These are phyloP conservation scores for Crepidotus variabilis DNA, from an alignment of 768 basidiomycete genomes.

Conservation along the genomic window DNA sequence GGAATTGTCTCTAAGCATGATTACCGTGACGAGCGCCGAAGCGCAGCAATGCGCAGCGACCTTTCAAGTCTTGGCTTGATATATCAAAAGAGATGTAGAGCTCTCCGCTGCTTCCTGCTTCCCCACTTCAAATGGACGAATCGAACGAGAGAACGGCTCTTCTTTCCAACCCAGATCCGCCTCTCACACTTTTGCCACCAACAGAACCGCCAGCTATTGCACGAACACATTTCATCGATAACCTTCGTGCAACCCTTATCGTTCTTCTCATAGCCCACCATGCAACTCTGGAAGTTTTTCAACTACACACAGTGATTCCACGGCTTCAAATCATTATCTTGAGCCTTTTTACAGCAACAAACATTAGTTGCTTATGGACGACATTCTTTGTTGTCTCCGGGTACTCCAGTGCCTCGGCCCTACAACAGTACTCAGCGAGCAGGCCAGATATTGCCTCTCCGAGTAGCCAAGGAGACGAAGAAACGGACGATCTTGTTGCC, in stretches of 20 bases:
- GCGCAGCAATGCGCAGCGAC: no score
- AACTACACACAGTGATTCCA: not conserved
- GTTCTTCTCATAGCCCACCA: constrained; percentile 20
- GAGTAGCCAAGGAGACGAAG: not conserved
- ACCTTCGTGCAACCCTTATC: constrained; percentile 20
- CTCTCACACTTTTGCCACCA: no score
- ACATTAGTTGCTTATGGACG: constrained; percentile 19
- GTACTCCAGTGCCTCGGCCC: constrained; percentile 16
- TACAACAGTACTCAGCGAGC: not conserved
- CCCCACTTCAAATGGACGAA: no score
- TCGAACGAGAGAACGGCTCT: no score
- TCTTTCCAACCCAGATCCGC: no score
- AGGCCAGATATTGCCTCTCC: not conserved
- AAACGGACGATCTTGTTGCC: not conserved
- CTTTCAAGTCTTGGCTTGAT: no score
- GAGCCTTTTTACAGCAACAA: constrained; percentile 8
- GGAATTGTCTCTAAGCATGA: no score
- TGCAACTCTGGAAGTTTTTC: constrained; percentile 12
- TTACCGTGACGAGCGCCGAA: no score
- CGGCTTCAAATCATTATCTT: constrained; percentile 3
- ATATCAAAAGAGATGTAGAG: no score
- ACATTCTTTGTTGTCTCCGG: constrained; percentile 24
- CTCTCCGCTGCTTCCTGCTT: no score
- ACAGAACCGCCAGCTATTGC: no score
- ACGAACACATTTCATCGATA: constrained; percentile 17